Base-by-base conservation (phyloP, 495 filamentous ascomycete species). In the Aspergillus egyptiacus region DNA sequence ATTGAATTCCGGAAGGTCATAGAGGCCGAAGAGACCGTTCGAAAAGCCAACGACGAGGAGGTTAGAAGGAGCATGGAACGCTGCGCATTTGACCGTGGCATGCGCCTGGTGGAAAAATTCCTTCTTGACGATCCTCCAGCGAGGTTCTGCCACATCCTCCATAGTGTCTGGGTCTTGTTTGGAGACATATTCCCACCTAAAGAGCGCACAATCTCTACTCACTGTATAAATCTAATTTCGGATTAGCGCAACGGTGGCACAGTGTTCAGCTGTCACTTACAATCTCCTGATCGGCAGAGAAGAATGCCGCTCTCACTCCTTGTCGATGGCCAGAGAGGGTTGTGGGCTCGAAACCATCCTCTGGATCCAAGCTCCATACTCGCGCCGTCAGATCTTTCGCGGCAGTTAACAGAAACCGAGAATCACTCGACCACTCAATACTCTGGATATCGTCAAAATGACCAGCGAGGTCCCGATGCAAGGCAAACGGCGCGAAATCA, bases 1-100 rank as follows among this genome's bases (percentile, higher is more conserved):
- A 67, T 86, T 95, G 73, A 97, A 97, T 40, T 91, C 89, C n/a
- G 93, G 93, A 66, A 98, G 77, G 57, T 98, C 93, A 66, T 97
- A 95, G 11, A 98, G 71, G 5, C 85, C 84, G 57, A 98, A 98
- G 22, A 95, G 73, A 17, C 93, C 93, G 48, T 91, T 91, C 20
- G 93, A 96, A 60, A 97, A 96, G 3, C 93, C 94, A 23, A 89
- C 84, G 6, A 97, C 89, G 28, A 98, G 66, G 40, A 98, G 71
- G 64, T 89, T 91, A 0, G 90, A 86, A n/a, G 79, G 72, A 2
- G 90, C 69, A 59, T 97, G 91, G 61, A 89, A 98, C 15, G 84
- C 79, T 33, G 89, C 85, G 59, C 91, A 96, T 53, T 85, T 89
- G 25, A 96, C 78, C 58, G 87, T 86, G 9, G 93, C 87, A 51